These are phyloP conservation scores for Echinosophora koreensis DNA, from an alignment of 306 rosid species.

Conservation along the genomic window DNA sequence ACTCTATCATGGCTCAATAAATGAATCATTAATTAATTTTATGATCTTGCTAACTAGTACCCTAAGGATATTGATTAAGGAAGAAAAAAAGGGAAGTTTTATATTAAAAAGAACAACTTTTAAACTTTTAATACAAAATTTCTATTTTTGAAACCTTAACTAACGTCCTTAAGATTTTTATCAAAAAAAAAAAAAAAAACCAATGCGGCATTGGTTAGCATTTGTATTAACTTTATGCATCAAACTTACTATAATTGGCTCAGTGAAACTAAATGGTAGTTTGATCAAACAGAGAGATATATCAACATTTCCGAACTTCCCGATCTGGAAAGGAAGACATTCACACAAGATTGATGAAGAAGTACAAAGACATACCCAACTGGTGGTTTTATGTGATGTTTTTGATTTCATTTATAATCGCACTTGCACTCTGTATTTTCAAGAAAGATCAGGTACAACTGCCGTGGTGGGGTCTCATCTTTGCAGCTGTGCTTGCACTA, in stretches of 20 bases:
- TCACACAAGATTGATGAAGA: conserved; percentile 76
- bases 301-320: conserved; percentile 50
- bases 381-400: conserved; percentile 74
- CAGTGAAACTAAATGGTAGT: background rate
- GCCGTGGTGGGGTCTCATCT: conserved; percentile 83
- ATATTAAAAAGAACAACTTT: too few relatives aligned
- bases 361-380: conserved; percentile 63
- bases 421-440: conserved; percentile 55
- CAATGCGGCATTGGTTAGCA: too few relatives aligned
- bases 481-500: conserved; percentile 57
- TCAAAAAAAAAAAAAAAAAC: too few relatives aligned
- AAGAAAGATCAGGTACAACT: conserved; percentile 64
- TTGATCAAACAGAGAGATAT: conserved; percentile 57
- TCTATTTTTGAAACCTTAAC: too few relatives aligned
- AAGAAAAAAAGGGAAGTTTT: too few relatives aligned
- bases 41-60: too few relatives aligned
- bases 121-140: too few relatives aligned
- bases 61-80: too few relatives aligned
- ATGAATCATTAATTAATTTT: too few relatives aligned
- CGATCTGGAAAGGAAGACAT: conserved; percentile 60
- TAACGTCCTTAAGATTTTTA: too few relatives aligned
- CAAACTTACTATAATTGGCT: background rate
- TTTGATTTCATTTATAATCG: conserved; percentile 48
- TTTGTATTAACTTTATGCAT: too few relatives aligned
- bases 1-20: too few relatives aligned